These are phyloP conservation scores for Septoria petroselini DNA, from an alignment of 2,329 filamentous ascomycete species.

Conservation along the genomic window DNA sequence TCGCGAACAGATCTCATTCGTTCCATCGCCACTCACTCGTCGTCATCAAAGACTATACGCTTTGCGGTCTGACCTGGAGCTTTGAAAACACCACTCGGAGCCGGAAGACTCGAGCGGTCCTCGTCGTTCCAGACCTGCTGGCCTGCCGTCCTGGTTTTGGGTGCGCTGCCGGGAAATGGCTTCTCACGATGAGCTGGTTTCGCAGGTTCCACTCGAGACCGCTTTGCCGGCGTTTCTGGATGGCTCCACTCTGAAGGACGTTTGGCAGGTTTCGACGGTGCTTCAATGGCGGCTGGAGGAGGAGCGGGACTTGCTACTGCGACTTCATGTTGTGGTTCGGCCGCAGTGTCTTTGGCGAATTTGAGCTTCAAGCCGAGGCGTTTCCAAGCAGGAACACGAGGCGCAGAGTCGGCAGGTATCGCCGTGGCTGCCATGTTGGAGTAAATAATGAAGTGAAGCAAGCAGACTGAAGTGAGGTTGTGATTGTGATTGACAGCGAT, in stretches of 20 bases:
- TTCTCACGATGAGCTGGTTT: background rate
- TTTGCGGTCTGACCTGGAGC: constrained; percentile 21
- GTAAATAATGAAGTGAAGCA: background rate
- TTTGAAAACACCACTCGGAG: constrained; percentile 18
- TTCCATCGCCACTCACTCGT: constrained; percentile 22
- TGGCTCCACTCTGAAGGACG: constrained; percentile 4
- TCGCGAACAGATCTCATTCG: background rate
- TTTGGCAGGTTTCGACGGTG: constrained; percentile 6
- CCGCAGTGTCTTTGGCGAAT: constrained; percentile 43
- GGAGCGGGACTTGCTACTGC: background rate
- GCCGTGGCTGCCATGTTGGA: constrained; percentile 8
- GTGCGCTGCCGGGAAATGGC: constrained; percentile 10
- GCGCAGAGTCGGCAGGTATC: constrained; percentile 19
- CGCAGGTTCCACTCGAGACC: constrained; percentile 8
- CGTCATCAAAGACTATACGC: constrained; percentile 26
- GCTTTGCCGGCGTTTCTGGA: constrained; percentile 17
- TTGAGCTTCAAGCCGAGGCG: constrained; percentile 60
- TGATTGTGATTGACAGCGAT: background rate
- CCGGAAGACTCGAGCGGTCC: constrained; percentile 14
- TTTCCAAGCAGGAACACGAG: constrained; percentile 56
- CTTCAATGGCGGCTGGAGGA: background rate
- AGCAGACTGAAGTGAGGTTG: background rate
- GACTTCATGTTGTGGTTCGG: constrained; percentile 12
- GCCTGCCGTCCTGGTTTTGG: constrained; percentile 4
- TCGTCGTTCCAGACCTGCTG: constrained; percentile 8